Base-by-base conservation (phyloP, 2,329 filamentous ascomycete genomes). In the Penicillium decumbens region DNA sequence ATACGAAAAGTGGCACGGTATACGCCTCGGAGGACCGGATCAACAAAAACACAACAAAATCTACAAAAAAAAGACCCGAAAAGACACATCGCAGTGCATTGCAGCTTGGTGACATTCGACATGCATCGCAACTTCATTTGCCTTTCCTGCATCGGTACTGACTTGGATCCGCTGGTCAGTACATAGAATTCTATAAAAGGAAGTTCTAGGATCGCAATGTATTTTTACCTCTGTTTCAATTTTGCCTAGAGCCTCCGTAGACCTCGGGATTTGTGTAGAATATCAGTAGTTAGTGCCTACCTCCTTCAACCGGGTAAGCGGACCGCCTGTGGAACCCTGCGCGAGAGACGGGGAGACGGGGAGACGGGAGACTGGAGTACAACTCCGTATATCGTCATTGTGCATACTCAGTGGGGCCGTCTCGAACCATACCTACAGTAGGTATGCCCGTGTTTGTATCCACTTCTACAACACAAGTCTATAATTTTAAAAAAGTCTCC, bases 191-290 rank as follows among this genome's bases (percentile, higher is more conserved):
- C 40, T 32, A 35, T 41, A 49, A 20, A 37, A 37, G 39, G 23
- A 49, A 49, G 47, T 50, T 55, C 51, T 24, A 47, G 47, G 47
- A 51, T 51, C 51, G 30, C 50, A 55, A 47, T 56, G 47, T 51
- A 52, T 49, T 54, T 43, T 47, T 44, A 39, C 43, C 24, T 28
- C 42, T 41, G 6, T 44, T 44, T 37, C 15, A 12, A 6, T 10
- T 25, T 3, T 3, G 32, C 20, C 23, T 20, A 27, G 3, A 23
- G 20, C 20, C 3, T 23, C 20, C 4, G 20, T 28, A 28, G 27
- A 28, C 27, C 27, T 28, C 27, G 27, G 27, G 27, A 28, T 28
- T 28, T 28, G 15, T 10, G 32, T 35, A 20, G 12, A 37, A 37
- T 9, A 37, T 37, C 33, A 20, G 2, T 20, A 37, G 18, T 12